These are phyloP conservation scores for Medicago lupulina DNA, from an alignment of 306 rosid genomes.

Conservation along the genomic window DNA sequence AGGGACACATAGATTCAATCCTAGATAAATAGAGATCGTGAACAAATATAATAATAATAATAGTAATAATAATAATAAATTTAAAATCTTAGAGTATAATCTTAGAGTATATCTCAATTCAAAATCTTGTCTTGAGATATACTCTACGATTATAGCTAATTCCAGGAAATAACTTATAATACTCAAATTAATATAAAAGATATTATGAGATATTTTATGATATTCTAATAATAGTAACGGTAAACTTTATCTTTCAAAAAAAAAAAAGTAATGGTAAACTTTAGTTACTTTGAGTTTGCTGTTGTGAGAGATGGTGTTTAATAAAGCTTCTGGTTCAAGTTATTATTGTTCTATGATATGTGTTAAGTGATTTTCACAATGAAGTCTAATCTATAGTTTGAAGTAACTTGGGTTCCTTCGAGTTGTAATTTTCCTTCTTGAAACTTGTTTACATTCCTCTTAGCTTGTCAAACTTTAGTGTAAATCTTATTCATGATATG, in stretches of 20 bases:
- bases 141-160: background rate
- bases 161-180: background rate
- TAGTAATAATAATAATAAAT: background rate
- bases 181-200: background rate
- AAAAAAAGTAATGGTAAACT: background rate
- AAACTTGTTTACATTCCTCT: background rate
- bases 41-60: background rate
- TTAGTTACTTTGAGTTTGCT: conserved; percentile 11
- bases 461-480: no score
- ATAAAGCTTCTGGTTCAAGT: conserved; percentile 12
- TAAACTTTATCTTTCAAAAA: no score
- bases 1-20: background rate
- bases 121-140: background rate
- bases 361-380: background rate
- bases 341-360: background rate
- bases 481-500: no score
- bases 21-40: background rate
- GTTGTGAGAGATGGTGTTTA: background rate
- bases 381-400: background rate
- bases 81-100: no score
- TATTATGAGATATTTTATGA: background rate
- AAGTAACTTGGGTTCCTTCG: conserved; percentile 7
- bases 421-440: conserved; percentile 1
- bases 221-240: background rate
- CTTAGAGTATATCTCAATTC: no score